Base-by-base conservation (phyloP, 2,329 filamentous ascomycete genomes). In the Penicillium sp. region DNA sequence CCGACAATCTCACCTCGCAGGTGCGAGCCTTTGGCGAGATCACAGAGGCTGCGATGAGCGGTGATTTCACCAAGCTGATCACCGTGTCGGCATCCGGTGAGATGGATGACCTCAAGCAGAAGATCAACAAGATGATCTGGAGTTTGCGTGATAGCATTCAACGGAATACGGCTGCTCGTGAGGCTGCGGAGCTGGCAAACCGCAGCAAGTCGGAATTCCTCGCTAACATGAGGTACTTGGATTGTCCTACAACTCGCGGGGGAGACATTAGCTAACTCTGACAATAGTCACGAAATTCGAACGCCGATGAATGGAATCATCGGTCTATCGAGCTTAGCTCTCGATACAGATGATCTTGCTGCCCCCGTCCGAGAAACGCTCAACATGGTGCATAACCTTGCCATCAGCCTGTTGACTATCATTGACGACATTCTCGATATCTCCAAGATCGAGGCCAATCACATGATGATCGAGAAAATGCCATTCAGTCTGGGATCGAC, bases 81-180 rank as follows among this genome's bases (percentile, higher is more conserved):
- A 95, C 94, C 43, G 93, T 97, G 4, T 92, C 96, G 75, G 93
- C 93, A 22, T 96, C 92, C 5, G 93, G 93, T 63, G 93, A 97
- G 76, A 97, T 97, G 93, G 94, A 96, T 76, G 93, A 96, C 75
- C 83, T 97, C 67, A 97, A 97, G 78, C 88, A 92, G 70, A 97
- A 96, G 82, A 97, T 97, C 83, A 97, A 97, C 73, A 90, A 95
- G 79, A 97, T 97, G 93, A 92, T 97, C 43, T 93, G 90, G 73
- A 96, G 95, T 73, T 79, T 97, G 64, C 84, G 93, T 65, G 93
- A 97, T 77, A 94, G 90, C 80, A 96, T 97, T 64, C 92, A 97
- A 75, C 87, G 92, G 71, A 97, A 97, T 73, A 96, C 92, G 1
- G 90, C 92, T 65, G 93, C 93, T 53, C 89, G 93, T 75, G 92